Evolutionary conservation across 257 asterid species (phyloP).

Genomic region (Vinca minor): DNA sequence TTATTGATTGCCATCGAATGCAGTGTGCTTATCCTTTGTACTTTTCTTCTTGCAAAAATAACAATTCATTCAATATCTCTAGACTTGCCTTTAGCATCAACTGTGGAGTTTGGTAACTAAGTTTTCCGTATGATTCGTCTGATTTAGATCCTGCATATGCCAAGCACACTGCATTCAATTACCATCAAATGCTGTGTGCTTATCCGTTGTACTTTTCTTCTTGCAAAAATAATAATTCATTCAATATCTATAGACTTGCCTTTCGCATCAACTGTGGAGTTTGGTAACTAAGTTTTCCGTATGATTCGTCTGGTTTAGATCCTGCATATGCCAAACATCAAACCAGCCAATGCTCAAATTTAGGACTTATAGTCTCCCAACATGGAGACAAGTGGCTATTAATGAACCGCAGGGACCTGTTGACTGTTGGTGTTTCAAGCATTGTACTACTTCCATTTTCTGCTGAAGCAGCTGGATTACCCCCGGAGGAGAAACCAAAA

Average conservation of each 20-base stretch:
- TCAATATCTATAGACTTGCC: neutral
- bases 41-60: neutral
- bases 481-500: constrained; percentile 85
- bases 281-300: neutral
- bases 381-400: neutral
- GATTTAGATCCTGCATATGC: constrained; percentile 9
- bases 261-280: neutral
- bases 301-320: constrained; percentile 7
- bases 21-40: neutral
- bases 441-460: constrained; percentile 8
- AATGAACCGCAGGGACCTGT: constrained; percentile 18
- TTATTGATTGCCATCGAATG: neutral
- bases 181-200: constrained; percentile 4
- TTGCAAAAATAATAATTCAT: neutral
- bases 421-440: constrained; percentile 22
- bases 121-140: neutral
- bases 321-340: constrained; percentile 1
- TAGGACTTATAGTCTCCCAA: neutral
- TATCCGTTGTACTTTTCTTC: neutral
- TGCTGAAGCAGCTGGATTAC: constrained; percentile 79
- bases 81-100: neutral
- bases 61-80: neutral
- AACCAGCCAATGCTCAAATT: constrained; percentile 7
- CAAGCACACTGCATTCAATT: neutral
- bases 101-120: neutral